These are phyloP conservation scores for Xylariomycetidae sp. DNA, from an alignment of 2,329 filamentous ascomycete genomes.

Conservation along the genomic window DNA sequence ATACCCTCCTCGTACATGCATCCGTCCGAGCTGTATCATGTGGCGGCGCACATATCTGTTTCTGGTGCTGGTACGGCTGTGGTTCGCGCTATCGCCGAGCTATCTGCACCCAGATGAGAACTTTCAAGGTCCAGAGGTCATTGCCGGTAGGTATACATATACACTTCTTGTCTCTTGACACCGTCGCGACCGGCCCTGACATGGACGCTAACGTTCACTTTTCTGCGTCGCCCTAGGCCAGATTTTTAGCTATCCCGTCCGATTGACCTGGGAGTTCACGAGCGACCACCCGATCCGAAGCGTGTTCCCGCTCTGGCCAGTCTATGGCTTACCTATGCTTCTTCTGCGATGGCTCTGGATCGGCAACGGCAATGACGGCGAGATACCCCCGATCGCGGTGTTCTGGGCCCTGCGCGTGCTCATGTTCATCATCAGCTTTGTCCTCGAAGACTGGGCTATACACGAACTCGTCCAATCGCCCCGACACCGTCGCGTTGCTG, in stretches of 20 bases:
- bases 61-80: slow-evolving; percentile 80
- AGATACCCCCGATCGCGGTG: slow-evolving; percentile 76
- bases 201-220: no score
- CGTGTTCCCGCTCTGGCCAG: slow-evolving; percentile 92
- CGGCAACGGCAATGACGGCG: slow-evolving; percentile 70
- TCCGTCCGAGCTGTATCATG: slow-evolving; percentile 48
- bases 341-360: slow-evolving; percentile 89
- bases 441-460: slow-evolving; percentile 95
- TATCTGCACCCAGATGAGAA: slow-evolving; percentile 98
- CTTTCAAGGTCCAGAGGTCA: slow-evolving; percentile 96
- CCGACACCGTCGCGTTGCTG: slow-evolving; percentile 65
- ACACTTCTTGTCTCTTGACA: neutral
- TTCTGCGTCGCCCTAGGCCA: slow-evolving; percentile 68
- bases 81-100: slow-evolving; percentile 90
- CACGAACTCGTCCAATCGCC: slow-evolving; percentile 81
- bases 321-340: slow-evolving; percentile 91
- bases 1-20: neutral
- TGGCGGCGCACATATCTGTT: slow-evolving; percentile 88
- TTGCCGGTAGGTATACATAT: slow-evolving; percentile 79
- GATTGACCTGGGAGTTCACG: slow-evolving; percentile 94
- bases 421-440: slow-evolving; percentile 95
- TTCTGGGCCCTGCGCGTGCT: slow-evolving; percentile 85
- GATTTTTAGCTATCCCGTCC: slow-evolving; percentile 87
- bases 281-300: slow-evolving; percentile 84
- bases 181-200: slow-evolving; percentile 2